phyloP scores from a whole-genome alignment of 2,329 filamentous ascomycete species.

The Alternaria atra region DNA sequence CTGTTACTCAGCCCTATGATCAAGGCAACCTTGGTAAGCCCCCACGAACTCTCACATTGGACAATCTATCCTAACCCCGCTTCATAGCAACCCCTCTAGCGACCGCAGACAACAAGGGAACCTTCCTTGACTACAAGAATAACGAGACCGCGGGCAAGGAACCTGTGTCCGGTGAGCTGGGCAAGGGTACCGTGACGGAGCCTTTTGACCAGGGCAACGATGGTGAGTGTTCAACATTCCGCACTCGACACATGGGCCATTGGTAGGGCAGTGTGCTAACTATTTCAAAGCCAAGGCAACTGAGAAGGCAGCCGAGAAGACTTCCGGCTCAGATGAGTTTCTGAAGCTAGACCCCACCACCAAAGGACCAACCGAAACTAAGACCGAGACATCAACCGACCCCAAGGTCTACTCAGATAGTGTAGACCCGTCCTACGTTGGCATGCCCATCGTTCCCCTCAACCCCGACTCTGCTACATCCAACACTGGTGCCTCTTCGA shows the following conservation, averaged over 20 bases:
- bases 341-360: constrained; percentile 25
- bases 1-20: constrained; percentile 77
- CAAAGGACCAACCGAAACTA: constrained; percentile 12
- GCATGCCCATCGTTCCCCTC: constrained; percentile 29
- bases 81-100: constrained; percentile 26
- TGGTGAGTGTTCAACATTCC: constrained; percentile 3
- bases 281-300: constrained; percentile 13
- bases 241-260: neutral
- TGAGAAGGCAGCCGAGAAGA: constrained; percentile 7
- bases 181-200: constrained; percentile 72
- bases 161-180: constrained; percentile 76
- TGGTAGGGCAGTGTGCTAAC: neutral
- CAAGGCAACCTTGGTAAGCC: constrained; percentile 71
- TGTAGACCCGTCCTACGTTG: constrained; percentile 22
- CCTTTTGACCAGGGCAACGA: constrained; percentile 81
- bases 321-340: constrained; percentile 22
- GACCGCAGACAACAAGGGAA: constrained; percentile 16
- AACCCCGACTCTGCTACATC: constrained; percentile 32
- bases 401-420: constrained; percentile 25
- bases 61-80: constrained; percentile 13
- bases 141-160: constrained; percentile 61
- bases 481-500: constrained; percentile 27
- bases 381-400: constrained; percentile 9
- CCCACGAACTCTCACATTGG: neutral
- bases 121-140: constrained; percentile 27